Conservation (phyloP, 331 rosid species). For the Phaseolus coccineus region DNA sequence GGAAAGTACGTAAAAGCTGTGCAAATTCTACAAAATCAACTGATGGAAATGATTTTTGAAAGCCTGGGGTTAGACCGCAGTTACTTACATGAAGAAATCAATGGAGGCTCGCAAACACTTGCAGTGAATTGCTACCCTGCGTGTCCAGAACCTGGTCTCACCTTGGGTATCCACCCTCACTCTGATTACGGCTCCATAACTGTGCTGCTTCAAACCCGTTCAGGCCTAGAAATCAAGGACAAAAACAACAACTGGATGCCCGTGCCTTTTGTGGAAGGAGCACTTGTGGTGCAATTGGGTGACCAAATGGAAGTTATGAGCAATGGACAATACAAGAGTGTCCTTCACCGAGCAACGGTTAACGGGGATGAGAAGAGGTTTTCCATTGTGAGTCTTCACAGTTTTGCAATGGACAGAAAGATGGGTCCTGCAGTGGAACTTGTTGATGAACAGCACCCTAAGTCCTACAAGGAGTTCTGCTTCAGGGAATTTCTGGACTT, state of each 20-base stretch:
- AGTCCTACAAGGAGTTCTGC: conserved; percentile 41
- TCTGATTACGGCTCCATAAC: conserved; percentile 45
- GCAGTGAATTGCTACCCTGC: conserved; percentile 49
- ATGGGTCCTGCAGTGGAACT: conserved; percentile 41
- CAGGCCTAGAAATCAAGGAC: conserved; percentile 44
- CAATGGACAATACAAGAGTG: conserved; percentile 45
- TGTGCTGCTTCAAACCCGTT: conserved; percentile 42
- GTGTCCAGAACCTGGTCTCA: conserved; percentile 48
- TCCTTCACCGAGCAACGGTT: conserved; percentile 40
- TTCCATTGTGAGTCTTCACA: conserved; percentile 45
- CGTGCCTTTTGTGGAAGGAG: conserved; percentile 45
- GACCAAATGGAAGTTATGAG: conserved; percentile 50
- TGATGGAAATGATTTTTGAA: conserved; percentile 24
- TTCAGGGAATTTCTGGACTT: conserved; percentile 45
- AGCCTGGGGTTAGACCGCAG: conserved; percentile 31
- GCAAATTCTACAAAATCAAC: conserved; percentile 29
- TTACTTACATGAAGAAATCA: conserved; percentile 38
- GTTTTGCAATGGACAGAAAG: conserved; percentile 39
- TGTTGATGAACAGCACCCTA: conserved; percentile 28
- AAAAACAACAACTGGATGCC: conserved; percentile 28
- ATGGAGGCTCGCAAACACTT: conserved; percentile 37
- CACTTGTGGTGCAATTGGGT: conserved; percentile 43
- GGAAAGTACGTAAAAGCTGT: conserved; percentile 37
- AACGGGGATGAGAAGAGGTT: conserved; percentile 40
- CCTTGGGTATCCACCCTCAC: conserved; percentile 47